Base-by-base conservation (phyloP, 148 eudicot genomes). In the Camellia lanceoleosa region DNA sequence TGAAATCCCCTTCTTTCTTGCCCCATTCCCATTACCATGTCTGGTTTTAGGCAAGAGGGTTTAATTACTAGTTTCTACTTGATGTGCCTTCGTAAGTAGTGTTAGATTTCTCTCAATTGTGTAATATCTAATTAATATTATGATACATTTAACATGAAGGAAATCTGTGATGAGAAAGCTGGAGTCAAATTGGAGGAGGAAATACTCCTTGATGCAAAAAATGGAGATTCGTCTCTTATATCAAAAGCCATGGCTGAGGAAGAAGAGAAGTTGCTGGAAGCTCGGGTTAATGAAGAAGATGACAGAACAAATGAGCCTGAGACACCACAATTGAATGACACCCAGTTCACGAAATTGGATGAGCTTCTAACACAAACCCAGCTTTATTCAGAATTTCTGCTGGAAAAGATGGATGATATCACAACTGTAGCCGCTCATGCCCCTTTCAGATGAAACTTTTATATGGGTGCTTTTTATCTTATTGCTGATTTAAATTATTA, bases 341-440 rank as follows among this genome's bases (percentile, higher is more conserved):
- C 80, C 56, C 98, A 97, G 81, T 97, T 92, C 74, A 89, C 87
- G 10, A 97, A 97, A 86, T 78, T 97, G 30, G 99, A 97, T 74
- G 95, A 94, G 87, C 94, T 97, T 56, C 83, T 97, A 30, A 94
- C 93, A 30, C 97, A 91, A 80, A 92, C 99, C 6, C 94, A 97
- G 79, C 93, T 92, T 14, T 97, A 89, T 85, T 88, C 97, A 0
- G 91, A 97, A 84, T 97, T 97, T 86, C 79, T 97, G 74, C 83
- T 97, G 80, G 98, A 97, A 78, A 97, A 94, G 84, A 97, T 97
- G 99, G 94, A 97, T 70, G 91, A 89, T 81, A 97, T 97, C 68
- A 92, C 95, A 5, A 75, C n/a, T 66, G 96, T 97, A 84, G 54
- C 2, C 19, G 46, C 78, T 67, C 5, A 12, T 73, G 47, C 55